Evolutionary conservation across 148 eudicot genomes (phyloP), one percentile per base, ranked within the genome.

Genomic region (Talinum fruticosum): DNA sequence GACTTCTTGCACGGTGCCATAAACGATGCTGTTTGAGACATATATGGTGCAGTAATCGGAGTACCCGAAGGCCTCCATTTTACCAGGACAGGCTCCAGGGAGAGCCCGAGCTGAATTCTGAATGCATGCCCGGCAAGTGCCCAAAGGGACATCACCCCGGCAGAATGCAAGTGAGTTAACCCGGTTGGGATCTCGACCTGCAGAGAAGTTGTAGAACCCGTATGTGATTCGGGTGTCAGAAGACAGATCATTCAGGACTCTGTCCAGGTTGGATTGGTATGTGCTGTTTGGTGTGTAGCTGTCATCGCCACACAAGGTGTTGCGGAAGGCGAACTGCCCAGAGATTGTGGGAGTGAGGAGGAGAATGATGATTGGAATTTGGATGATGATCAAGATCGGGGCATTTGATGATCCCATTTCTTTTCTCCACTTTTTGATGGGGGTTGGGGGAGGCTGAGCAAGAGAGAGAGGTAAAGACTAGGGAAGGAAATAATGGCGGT

Each of bases 121-220:
- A 6, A 81, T 51, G 38, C 83, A 81, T 13, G 66, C 35, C 4
- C 69, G 80, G n/a, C 83, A 81, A 7, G 83, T 81, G 1, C 57
- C 57, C 0, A 76, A 1, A 2, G 83, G 83, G 14, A 76, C 83
- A 35, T 81, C 83, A 7, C 83, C 83, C 12, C 83, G 30, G 14
- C 83, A 81, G 15, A 72, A 1, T 28, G 44, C 83, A 21, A 76
- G 32, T 30, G 83, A 72, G 18, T 37, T 41, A 7, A 81, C 83
- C 37, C 49, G 69, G 66, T 81, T 59, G 2, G 83, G 80, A 3
- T 8, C 18, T 21, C 10, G 66, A 62, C 66, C 66, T 4, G 66
- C 30, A 26, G 66, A 26, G 66, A 62, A 28, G 80, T 76, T 81
- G 61, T 81, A 81, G 68, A 76, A 81, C 5, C 83, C 83, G 66